Base-by-base conservation (phyloP, 139 green algal genomes). In the Ettlia oleoabundans region DNA sequence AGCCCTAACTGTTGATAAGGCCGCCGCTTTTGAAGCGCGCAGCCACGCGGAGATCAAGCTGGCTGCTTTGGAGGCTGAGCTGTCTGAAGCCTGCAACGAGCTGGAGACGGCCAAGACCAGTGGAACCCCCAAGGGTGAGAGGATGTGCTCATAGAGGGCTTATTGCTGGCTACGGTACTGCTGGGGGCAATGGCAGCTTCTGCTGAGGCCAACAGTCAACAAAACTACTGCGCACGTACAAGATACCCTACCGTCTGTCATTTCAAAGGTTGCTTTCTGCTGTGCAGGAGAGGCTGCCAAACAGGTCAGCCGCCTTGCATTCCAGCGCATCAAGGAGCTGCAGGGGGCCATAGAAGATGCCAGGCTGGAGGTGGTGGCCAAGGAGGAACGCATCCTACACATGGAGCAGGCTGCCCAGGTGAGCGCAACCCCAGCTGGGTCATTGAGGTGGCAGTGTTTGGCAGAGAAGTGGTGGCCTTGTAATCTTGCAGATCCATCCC, bases 241-340 rank as follows among this genome's bases (percentile, higher is more conserved):
- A n/a, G n/a, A n/a, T 7, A 9, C 24, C 43, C 19, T 3, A 66
- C 53, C 4, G 3, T 24, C 35, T 0, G 8, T 37, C 55, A 22
- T 32, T 2, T 2, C 47, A 64, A 19, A 42, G 30, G 4, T 4
- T 58, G 1, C 30, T 58, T 26, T 33, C 55, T 47, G 18, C 5
- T 53, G 21, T 52, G 35, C 69, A 84, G 79, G 74, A 41, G 62
- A 82, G 43, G 76, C 33, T 10, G 79, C 79, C 51, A 84, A 84
- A 40, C 40, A 61, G 40, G 79, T 84, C 1, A 63, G 32, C 38
- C 41, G 43, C 19, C 51, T 84, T 37, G 79, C 79, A 1, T 58
- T 84, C 33, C 67, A 84, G 79, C 67, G 68, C 10, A 58, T 84
- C 33, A n/a, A 41, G 21, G 79, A 84, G 41, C 79, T 84, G 67